Conservation (phyloP, 768 basidiomycete genomes). For the Phaeolepiota aurea region DNA sequence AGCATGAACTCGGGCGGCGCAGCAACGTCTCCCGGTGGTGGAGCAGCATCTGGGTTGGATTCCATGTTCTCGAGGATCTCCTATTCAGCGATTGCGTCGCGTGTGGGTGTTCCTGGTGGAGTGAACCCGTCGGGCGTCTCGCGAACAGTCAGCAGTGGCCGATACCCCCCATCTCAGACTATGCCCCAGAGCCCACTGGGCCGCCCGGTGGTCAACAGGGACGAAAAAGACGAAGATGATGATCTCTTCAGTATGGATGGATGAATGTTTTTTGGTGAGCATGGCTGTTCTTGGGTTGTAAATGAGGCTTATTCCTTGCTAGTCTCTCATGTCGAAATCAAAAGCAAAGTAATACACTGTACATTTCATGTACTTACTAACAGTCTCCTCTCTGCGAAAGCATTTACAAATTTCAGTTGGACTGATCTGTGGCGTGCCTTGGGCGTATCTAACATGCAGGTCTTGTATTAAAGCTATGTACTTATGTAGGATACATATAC, state of each 20-base stretch:
- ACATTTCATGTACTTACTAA: constrained; percentile 2
- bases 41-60: constrained; percentile 24
- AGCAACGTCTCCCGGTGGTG: constrained; percentile 1
- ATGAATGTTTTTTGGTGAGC: constrained; percentile 11
- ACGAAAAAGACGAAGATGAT: no score
- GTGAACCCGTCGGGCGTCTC: constrained; percentile 26
- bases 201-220: constrained; percentile 47
- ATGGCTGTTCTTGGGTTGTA: not conserved
- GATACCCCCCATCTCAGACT: constrained; percentile 19
- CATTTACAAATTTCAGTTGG: not conserved
- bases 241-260: constrained; percentile 65
- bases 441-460: not conserved
- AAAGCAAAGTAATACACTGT: constrained; percentile 6
- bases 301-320: not conserved
- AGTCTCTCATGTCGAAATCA: not conserved
- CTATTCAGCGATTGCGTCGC: constrained; percentile 38
- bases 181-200: constrained; percentile 52
- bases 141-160: constrained; percentile 27
- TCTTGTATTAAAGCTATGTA: constrained; percentile 7
- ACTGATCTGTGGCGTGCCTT: no score
- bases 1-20: constrained; percentile 4
- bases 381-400: constrained; percentile 1
- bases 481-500: constrained; percentile 10
- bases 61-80: constrained; percentile 48
- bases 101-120: constrained; percentile 8